A percentile compares a stretch with the other conserved stretches of the same genome.
These are phyloP conservation scores for Sugiyamaella pinicola DNA, from an alignment of 1,139 yeast genomes.

Conservation along the genomic window DNA sequence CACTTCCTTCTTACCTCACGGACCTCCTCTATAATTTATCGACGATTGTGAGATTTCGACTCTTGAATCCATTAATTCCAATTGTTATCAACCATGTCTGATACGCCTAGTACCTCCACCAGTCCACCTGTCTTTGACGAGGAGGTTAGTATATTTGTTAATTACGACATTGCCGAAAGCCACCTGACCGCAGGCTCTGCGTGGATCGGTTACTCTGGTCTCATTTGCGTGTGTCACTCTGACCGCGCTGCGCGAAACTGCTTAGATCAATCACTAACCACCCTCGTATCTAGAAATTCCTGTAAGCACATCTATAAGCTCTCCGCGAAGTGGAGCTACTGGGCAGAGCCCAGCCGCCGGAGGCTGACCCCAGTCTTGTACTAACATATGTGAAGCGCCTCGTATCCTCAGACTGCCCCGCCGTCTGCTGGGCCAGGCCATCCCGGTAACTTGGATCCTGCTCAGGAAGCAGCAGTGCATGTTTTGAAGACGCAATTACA, in stretches of 20 bases:
- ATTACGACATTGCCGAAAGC: background rate
- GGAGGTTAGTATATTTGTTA: slow-evolving; percentile 1
- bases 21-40: background rate
- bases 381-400: slow-evolving; percentile 29
- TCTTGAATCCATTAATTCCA: background rate
- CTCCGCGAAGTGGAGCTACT: too few species aligned
- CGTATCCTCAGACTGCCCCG: slow-evolving; percentile 69
- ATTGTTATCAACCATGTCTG: background rate
- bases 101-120: background rate
- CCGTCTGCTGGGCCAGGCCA: slow-evolving; percentile 71
- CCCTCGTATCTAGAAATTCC: slow-evolving; percentile 12
- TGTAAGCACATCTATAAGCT: slow-evolving; percentile 18
- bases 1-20: background rate
- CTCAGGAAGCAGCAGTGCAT: slow-evolving; percentile 62
- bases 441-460: slow-evolving; percentile 75
- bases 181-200: too few species aligned
- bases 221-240: background rate
- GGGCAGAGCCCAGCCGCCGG: slow-evolving; percentile 3
- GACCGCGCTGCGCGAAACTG: background rate
- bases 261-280: background rate
- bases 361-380: background rate
- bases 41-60: background rate
- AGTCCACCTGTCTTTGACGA: slow-evolving; percentile 6
- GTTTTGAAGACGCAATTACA: slow-evolving; percentile 60
- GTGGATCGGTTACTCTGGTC: background rate